Evolutionary conservation across 257 asterid species (phyloP).

Genomic region (Penstemon davidsonii): DNA sequence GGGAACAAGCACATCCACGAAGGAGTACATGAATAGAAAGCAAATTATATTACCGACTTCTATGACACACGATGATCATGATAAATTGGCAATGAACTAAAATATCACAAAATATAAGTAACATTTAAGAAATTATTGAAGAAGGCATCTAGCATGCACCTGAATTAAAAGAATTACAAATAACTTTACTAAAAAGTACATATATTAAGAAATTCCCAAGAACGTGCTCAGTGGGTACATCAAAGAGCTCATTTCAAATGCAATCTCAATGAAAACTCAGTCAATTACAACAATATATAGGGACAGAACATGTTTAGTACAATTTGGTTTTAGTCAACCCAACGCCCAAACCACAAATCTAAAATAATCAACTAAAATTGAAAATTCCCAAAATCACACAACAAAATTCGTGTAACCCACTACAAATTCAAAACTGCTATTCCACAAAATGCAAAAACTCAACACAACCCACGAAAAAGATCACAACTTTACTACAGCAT

Average conservation of each 20-base stretch:
- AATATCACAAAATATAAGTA: not conserved
- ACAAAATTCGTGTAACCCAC: too few relatives aligned
- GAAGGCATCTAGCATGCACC: not conserved
- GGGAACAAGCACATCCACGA: constrained; percentile 18
- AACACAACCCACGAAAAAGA: constrained; percentile 26
- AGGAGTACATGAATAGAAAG: not conserved
- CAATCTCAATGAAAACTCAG: constrained; percentile 1
- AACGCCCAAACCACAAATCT: not conserved
- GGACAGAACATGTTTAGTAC: constrained; percentile 9
- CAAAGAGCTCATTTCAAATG: constrained; percentile 22
- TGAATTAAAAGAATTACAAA: constrained; percentile 5
- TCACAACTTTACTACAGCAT: constrained; percentile 32
- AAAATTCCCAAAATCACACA: too few relatives aligned
- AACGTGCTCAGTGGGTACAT: constrained; percentile 2
- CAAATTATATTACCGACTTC: constrained; percentile 22
- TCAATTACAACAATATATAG: constrained; percentile 8
- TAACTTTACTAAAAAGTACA: constrained; percentile 3
- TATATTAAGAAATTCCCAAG: not conserved
- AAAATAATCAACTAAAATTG: too few relatives aligned
- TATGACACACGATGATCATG: not conserved
- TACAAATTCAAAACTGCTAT: constrained; percentile 15
- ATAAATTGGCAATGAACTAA: constrained; percentile 12
- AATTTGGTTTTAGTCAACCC: constrained; percentile 37
- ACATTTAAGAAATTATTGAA: constrained; percentile 33
- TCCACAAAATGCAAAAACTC: constrained; percentile 31